Base-by-base conservation (phyloP, 2,329 filamentous ascomycete species). In the Talaromyces rugulosus region DNA sequence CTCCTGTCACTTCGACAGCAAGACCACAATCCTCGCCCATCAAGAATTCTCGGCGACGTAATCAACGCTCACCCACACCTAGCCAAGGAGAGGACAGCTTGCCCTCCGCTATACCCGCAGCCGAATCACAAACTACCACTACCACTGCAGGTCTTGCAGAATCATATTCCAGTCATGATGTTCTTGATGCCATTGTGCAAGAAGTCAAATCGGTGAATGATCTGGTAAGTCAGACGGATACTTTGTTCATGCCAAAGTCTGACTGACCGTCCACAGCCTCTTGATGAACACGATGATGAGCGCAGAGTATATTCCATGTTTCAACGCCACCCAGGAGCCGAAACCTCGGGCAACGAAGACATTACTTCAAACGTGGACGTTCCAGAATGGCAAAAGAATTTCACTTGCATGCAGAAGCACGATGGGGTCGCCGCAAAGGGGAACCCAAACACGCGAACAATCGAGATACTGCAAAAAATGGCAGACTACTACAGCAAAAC, bases 391-490 rank as follows among this genome's bases (percentile, higher is more conserved):
- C 73, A 74, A 65, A 75, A 78, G 62, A 79, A 72, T 2, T 87
- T 86, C 63, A 77, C 81, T 34, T 88, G 86, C 69, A 87, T 88
- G 85, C 78, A 85, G 52, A 82, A 82, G 63, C 78, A 83, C 61
- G 81, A 81, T 57, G 77, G 77, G 4, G 71, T 69, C 30, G 72
- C 74, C 5, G 71, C 76, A 14, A 70, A 75, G 0, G 71, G 78
- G 12, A 91, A 89, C 66, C 90, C 91, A 0, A 98, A 97, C 71
- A 78, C 80, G 1, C 80, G 83, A 12, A 96, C 90, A 0, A 92
- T 96, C 57, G 83, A 89, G 54, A 80, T 95, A 2, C 80, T 97
- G 5, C 85, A 92, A 68, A 82, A 89, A 66, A 92, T 97, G 90
- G 83, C 85, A 50, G 83, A 88, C 59, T 89, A 94, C 73, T 96